These are phyloP conservation scores for Hymenoscyphus fraxineus DNA, from an alignment of 2,329 filamentous ascomycete species.

Conservation along the genomic window DNA sequence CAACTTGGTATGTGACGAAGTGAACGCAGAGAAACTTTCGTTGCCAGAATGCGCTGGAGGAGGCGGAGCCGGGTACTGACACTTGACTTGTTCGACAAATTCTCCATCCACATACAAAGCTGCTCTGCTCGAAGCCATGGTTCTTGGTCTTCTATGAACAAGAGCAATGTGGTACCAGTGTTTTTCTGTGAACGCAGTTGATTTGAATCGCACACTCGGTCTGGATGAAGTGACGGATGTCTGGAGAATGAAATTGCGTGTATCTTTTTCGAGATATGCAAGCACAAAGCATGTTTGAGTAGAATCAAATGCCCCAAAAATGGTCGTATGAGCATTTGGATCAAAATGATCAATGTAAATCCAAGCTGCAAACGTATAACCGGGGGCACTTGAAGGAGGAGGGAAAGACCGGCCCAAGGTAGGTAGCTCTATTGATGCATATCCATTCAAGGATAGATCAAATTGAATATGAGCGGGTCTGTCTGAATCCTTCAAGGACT, in stretches of 20 bases:
- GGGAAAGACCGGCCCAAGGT: conserved; percentile 85
- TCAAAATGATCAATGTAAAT: conserved; percentile 86
- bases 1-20: conserved; percentile 54
- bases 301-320: conserved; percentile 92
- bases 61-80: conserved; percentile 78
- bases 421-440: conserved; percentile 83
- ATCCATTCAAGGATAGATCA: conserved; percentile 82
- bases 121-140: conserved; percentile 73
- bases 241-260: conserved; percentile 89
- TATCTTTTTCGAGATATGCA: conserved; percentile 90
- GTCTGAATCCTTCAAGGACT: conserved; percentile 69
- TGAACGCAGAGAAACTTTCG: conserved; percentile 68
- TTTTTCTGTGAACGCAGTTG: conserved; percentile 67
- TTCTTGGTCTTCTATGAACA: conserved; percentile 75
- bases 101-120: conserved; percentile 90
- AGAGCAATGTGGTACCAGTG: conserved; percentile 93
- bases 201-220: conserved; percentile 92
- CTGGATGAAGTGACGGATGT: conserved; percentile 83
- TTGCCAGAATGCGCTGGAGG: conserved; percentile 58
- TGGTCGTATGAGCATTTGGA: conserved; percentile 77
- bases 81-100: conserved; percentile 87
- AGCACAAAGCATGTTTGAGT: conserved; percentile 92
- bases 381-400: conserved; percentile 66
- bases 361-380: conserved; percentile 91
- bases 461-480: conserved; percentile 88